Base-by-base conservation (phyloP, 2,329 filamentous ascomycete genomes). In the Neofusicoccum kwambonambiense region DNA sequence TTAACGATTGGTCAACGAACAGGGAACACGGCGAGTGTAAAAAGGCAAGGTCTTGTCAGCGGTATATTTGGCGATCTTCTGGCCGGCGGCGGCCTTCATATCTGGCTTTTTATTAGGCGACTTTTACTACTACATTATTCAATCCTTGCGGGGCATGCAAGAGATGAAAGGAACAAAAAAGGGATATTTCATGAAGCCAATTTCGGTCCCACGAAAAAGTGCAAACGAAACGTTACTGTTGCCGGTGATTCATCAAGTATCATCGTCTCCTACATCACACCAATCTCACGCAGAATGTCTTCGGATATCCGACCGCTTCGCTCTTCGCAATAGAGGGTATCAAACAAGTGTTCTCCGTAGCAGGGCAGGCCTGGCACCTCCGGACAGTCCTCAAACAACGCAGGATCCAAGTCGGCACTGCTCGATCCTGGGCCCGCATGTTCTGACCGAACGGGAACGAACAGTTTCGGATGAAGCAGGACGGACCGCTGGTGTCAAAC, bases 1-100 rank as follows among this genome's bases (percentile, higher is more conserved):
- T 60, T 60, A 47, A 60, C 22, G 56, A 60, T 31, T 19, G 41
- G 31, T 60, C 56, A 60, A 47, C 42, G 56, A 60, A 47, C n/a
- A 37, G 13, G 56, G 56, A 47, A 45, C 17, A 58, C 39, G 54
- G 54, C 22, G 54, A 45, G 51, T 34, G 34, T 27, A 31, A 42
- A 60, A 60, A 47, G 27, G 56, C 56, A 42, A 19, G 19, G 27
- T 60, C 42, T 60, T 42, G 27, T 47, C 37, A 17, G 54, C 44
- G 34, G 5, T 60, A 47, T 60, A 45, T 31, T 47, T 37, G 56
- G 22, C 37, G 19, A 42, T 57, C 13, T 57, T 57, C 39, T 34
- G 13, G 49, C 13, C 15, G 41, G 41, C 11, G 49, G 49, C 31
- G 5, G 34, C 3, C 22, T 34, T 37, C 12, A 11, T 52, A 13